Evolutionary conservation across 176 grass and related monocot species (phyloP).

Genomic region (Bolboschoenus planiculmis): DNA sequence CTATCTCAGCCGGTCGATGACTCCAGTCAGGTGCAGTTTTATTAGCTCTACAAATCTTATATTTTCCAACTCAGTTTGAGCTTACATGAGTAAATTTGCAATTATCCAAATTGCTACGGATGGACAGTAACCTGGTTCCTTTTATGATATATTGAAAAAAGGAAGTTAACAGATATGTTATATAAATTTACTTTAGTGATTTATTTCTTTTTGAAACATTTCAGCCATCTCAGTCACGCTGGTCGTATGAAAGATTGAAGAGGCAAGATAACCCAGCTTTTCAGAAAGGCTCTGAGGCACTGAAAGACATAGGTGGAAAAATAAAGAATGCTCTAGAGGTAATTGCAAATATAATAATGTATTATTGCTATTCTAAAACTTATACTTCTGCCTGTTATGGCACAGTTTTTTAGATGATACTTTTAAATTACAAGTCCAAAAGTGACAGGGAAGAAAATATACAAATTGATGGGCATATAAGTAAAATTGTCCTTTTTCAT

Average conservation of each 20-base stretch:
- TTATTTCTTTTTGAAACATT: background rate
- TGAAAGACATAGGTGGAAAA: slow-evolving; percentile 70
- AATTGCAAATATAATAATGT: background rate
- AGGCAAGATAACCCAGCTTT: slow-evolving; percentile 48
- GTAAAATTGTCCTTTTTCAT: background rate
- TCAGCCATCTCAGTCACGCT: slow-evolving; percentile 44
- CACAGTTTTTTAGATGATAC: background rate
- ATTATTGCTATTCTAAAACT: background rate
- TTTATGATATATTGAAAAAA: background rate
- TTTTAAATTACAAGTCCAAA: background rate
- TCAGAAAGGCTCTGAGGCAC: slow-evolving; percentile 34
- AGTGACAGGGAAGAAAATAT: background rate
- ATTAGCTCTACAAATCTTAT: background rate
- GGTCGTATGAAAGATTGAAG: slow-evolving; percentile 43
- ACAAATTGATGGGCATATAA: background rate
- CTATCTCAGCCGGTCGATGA: background rate
- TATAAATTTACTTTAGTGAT: background rate
- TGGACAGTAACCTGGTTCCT: background rate
- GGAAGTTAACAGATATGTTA: background rate
- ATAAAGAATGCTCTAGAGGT: slow-evolving; percentile 77
- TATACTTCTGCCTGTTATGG: background rate
- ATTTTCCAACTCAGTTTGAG: background rate
- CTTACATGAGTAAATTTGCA: background rate
- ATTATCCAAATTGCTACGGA: background rate
- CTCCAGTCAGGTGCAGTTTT: slow-evolving; percentile 31